Evolutionary conservation across 148 eudicot genomes (phyloP).

Genomic region (Amaranthus cruentus): DNA sequence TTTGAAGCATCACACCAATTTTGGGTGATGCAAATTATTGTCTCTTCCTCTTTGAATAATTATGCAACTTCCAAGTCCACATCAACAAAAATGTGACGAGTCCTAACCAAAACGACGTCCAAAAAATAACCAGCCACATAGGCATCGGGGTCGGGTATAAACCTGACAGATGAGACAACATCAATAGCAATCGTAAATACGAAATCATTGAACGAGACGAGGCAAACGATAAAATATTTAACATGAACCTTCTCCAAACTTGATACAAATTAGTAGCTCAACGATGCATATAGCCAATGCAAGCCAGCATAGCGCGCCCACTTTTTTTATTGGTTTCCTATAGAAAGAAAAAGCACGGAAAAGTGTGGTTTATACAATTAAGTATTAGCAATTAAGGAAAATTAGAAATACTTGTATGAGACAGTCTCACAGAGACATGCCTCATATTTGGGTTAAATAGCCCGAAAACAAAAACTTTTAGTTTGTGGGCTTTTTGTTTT

Average conservation of each 20-base stretch:
- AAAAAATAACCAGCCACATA: slow-evolving; percentile 66
- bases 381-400: no score
- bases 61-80: slow-evolving; percentile 75
- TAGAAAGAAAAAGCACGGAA: not conserved
- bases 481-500: no score
- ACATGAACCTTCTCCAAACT: slow-evolving; percentile 83
- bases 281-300: slow-evolving; percentile 90
- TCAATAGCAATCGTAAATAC: not conserved
- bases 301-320: slow-evolving; percentile 96
- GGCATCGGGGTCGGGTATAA: slow-evolving; percentile 84
- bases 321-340: slow-evolving; percentile 82
- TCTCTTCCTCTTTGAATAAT: slow-evolving; percentile 52
- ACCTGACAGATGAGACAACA: slow-evolving; percentile 35
- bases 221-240: not conserved
- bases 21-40: slow-evolving; percentile 28
- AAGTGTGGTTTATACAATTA: not conserved
- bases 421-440: no score
- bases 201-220: not conserved
- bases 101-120: slow-evolving; percentile 47
- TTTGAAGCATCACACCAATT: slow-evolving; percentile 13
- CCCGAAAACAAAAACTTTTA: no score
- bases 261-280: slow-evolving; percentile 88
- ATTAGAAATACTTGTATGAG: no score
- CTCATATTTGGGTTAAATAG: no score
- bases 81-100: slow-evolving; percentile 45